Evolutionary conservation across 1,284 basidiomycete species (phyloP).

Genomic region (Xanthoconium separans): DNA sequence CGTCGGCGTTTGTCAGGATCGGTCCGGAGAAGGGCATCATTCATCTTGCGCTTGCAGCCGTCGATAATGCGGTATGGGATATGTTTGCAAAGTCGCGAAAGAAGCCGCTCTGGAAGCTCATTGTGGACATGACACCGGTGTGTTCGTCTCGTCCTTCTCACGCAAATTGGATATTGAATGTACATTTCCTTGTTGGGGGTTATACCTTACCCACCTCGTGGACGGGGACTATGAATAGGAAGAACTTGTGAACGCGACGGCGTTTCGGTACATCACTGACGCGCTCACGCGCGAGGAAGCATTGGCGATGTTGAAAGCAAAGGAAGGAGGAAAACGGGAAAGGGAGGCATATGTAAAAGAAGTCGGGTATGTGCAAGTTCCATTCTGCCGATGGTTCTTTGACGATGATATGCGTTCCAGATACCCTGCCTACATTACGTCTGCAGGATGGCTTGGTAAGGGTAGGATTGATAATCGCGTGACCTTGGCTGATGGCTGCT

Average conservation of each 20-base stretch:
- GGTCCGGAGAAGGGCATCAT: conserved; percentile 85
- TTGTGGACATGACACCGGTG: conserved; percentile 79
- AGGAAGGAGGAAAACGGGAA: conserved; percentile 72
- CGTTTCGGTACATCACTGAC: conserved; percentile 92
- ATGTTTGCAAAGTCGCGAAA: conserved; percentile 72
- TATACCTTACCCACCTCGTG: conserved; percentile 6
- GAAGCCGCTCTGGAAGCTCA: conserved; percentile 84
- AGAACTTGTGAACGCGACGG: conserved; percentile 79
- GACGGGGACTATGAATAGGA: conserved; percentile 45
- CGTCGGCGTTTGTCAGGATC: conserved; percentile 49
- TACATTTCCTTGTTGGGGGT: conserved; percentile 1
- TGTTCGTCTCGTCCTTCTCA: conserved; percentile 23
- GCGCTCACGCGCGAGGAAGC: conserved; percentile 90
- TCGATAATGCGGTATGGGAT: conserved; percentile 79
- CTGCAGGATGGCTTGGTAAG: conserved; percentile 85
- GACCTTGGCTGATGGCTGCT: conserved; percentile 3
- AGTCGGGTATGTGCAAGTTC: conserved; percentile 45
- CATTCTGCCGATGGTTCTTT: not conserved
- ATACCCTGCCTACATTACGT: conserved; percentile 93
- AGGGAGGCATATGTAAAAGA: conserved; percentile 72
- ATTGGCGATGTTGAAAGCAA: conserved; percentile 74
- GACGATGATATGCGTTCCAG: conserved; percentile 36
- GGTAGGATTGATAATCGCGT: not conserved
- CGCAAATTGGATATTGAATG: not conserved
- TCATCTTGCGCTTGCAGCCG: conserved; percentile 77